These are phyloP conservation scores for Spiraea crenata DNA, from an alignment of 331 rosid genomes.

Conservation along the genomic window DNA sequence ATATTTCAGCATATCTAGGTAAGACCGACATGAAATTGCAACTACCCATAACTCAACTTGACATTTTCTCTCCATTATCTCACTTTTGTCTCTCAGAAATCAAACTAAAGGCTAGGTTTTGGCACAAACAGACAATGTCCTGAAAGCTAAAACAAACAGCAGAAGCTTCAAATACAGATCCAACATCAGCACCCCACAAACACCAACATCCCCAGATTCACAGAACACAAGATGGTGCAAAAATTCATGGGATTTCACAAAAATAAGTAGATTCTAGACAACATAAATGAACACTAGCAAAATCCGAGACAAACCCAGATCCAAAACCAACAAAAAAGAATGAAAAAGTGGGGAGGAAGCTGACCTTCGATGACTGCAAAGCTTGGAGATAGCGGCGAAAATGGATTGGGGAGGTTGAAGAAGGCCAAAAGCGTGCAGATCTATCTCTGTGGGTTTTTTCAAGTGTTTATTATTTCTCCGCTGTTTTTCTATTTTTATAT, in stretches of 20 bases:
- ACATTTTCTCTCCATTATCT: background rate
- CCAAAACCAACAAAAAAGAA: background rate
- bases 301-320: constrained; percentile 8
- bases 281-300: background rate
- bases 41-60: background rate
- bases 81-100: background rate
- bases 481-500: background rate
- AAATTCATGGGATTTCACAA: background rate
- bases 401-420: constrained; percentile 17
- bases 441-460: constrained; percentile 38
- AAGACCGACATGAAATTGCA: background rate
- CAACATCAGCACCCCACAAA: background rate
- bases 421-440: constrained; percentile 48
- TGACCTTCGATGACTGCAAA: constrained; percentile 58
- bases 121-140: background rate
- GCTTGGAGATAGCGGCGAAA: constrained; percentile 28
- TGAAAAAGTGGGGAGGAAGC: constrained; percentile 15
- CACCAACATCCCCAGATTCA: constrained; percentile 10
- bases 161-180: constrained; percentile 24
- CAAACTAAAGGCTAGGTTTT: constrained; percentile 18
- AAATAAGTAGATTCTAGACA: background rate
- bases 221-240: background rate
- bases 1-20: background rate
- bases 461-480: background rate
- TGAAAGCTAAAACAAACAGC: background rate